A percentile compares a stretch with the other conserved stretches of the same genome.
Evolutionary conservation across 2,329 filamentous ascomycete genomes (phyloP).

Genomic region (Cladophialophora exuberans): DNA sequence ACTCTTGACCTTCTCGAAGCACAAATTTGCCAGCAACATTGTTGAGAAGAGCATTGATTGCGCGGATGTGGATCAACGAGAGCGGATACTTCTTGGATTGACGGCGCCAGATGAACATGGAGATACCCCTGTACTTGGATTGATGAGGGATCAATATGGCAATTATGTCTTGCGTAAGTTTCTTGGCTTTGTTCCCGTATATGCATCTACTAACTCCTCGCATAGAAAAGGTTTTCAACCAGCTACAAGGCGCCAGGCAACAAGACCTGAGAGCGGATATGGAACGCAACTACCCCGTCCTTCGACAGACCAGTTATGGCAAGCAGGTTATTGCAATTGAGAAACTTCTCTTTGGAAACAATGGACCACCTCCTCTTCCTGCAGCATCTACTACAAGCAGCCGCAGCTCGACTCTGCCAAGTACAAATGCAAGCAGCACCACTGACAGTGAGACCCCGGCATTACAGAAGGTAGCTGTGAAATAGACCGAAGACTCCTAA

Average conservation of each 20-base stretch:
- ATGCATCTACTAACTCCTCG: conserved; percentile 35
- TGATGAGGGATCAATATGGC: conserved; percentile 89
- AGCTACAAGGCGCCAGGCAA: conserved; percentile 64
- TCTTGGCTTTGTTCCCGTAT: background rate
- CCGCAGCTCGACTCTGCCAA: conserved; percentile 67
- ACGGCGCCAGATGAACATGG: conserved; percentile 65
- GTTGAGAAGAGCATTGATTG: conserved; percentile 87
- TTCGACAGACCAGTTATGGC: conserved; percentile 67
- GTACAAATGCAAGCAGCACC: conserved; percentile 62
- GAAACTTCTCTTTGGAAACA: conserved; percentile 55
- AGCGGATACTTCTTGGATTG: conserved; percentile 67
- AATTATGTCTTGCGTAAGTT: conserved; percentile 96
- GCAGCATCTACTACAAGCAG: conserved; percentile 56
- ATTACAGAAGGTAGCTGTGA: conserved; percentile 1
- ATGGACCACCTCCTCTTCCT: conserved; percentile 57
- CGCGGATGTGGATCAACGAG: conserved; percentile 70
- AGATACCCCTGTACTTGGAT: conserved; percentile 68
- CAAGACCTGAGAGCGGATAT: conserved; percentile 65
- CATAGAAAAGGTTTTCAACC: conserved; percentile 76
- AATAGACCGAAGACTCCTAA: background rate
- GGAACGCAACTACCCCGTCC: conserved; percentile 61
- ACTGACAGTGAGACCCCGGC: conserved; percentile 8
- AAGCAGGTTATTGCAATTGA: conserved; percentile 70
- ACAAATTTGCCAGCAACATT: conserved; percentile 97
- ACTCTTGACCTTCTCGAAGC: conserved; percentile 78